Evolutionary conservation across 352 stramenopile species (phyloP).

Genomic region (Globisporangium okanoganense): DNA sequence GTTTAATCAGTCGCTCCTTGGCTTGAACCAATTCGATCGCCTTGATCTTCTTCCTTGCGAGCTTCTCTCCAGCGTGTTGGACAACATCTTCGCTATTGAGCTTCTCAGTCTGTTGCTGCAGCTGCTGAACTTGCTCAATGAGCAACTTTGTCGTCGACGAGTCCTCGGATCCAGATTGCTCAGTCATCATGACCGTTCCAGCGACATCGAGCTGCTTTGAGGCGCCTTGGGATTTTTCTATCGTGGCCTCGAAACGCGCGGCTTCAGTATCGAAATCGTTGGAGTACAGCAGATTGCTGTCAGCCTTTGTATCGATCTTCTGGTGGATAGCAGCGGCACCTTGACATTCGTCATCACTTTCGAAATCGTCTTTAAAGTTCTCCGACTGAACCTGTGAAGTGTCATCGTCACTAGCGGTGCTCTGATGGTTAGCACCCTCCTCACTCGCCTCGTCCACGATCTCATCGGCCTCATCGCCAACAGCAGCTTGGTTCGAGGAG

Average conservation of each 20-base stretch:
- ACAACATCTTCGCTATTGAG: slow-evolving; percentile 2
- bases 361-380: slow-evolving; percentile 13
- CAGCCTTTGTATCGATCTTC: neutral
- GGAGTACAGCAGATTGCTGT: neutral
- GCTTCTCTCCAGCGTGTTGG: slow-evolving; percentile 15
- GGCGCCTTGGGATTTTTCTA: neutral
- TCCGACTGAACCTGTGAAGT: slow-evolving; percentile 3
- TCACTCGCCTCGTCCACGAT: neutral
- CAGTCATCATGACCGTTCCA: neutral
- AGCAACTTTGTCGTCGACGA: slow-evolving; percentile 52
- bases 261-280: slow-evolving; percentile 7
- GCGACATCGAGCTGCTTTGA: slow-evolving; percentile 1
- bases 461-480: neutral
- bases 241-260: neutral
- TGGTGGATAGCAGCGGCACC: neutral
- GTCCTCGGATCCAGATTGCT: slow-evolving; percentile 37
- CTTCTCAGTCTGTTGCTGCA: slow-evolving; percentile 13
- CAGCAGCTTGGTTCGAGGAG: neutral
- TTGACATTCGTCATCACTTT: neutral
- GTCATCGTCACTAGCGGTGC: neutral
- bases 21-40: slow-evolving; percentile 31
- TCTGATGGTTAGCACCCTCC: too few species aligned
- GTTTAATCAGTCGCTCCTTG: slow-evolving; percentile 30
- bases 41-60: slow-evolving; percentile 42
- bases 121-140: slow-evolving; percentile 21